phyloP scores from a whole-genome alignment of 2,329 filamentous ascomycete species.

The Aspergillus melleus region DNA sequence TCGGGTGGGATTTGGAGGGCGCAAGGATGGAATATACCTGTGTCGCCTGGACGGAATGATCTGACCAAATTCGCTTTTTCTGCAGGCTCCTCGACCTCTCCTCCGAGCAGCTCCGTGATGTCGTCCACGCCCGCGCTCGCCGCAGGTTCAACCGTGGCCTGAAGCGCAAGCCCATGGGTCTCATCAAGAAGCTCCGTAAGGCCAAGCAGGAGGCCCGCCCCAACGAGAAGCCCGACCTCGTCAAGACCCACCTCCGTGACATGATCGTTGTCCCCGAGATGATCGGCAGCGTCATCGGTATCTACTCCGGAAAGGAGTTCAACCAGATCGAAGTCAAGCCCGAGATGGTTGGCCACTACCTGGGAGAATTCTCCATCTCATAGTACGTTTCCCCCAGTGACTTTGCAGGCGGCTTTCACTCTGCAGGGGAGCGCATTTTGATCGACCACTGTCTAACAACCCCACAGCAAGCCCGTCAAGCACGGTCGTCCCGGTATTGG shows the following conservation, averaged over 20 bases:
- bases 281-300: conserved; percentile 97
- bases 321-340: conserved; percentile 99
- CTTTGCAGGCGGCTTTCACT: too few species aligned
- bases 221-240: conserved; percentile 99
- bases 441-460: conserved; percentile 46
- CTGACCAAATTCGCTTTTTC: conserved; percentile 30
- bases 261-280: conserved; percentile 99
- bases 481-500: conserved; percentile 99
- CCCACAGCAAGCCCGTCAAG: conserved; percentile 93
- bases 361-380: conserved; percentile 99
- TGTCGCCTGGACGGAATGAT: conserved; percentile 20
- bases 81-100: conserved; percentile 94
- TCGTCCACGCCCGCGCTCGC: conserved; percentile 98
- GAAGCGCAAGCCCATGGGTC: conserved; percentile 99
- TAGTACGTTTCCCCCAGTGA: conserved; percentile 68
- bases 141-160: conserved; percentile 99
- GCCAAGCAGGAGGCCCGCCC: conserved; percentile 98
- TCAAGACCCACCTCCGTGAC: conserved; percentile 99
- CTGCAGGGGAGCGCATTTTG: too few species aligned
- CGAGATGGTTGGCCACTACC: conserved; percentile 99
- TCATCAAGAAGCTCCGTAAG: conserved; percentile 99
- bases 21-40: not conserved
- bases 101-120: conserved; percentile 98
- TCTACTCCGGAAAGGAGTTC: conserved; percentile 99
- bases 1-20: conserved; percentile 10